Evolutionary conservation across 228 moss, liverwort and hornwort species (phyloP), one percentile per base, ranked within the genome.

Genomic region (Sphagnum fallax): DNA sequence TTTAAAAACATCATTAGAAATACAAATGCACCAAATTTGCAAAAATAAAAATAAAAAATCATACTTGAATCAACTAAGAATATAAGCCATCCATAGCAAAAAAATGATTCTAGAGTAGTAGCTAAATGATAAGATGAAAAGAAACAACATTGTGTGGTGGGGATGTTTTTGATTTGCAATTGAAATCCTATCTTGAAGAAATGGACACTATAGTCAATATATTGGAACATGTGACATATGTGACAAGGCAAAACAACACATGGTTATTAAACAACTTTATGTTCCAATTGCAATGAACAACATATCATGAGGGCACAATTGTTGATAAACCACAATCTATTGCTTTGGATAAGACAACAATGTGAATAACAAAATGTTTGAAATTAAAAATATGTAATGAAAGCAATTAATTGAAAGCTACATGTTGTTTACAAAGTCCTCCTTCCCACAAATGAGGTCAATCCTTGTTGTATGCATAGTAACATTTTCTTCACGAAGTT

Each of bases 381-480:
- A 32, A 0, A 32, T 32, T 0, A 32, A 32, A 32, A 32, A 32
- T 32, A 32, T 32, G 32, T 32, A 32, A 0, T 32, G 32, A 32
- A 32, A 32, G 1, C 32, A 32, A 32, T 32, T 32, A 32, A 32
- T 32, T 32, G 32, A 32, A 32, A 32, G 0, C 32, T 32, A 32
- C 32, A 32, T 1, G 32, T 80, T 87, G 72, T 74, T 85, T 57
- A 95, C 94, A 76, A 90, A 92, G 73, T 95, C 90, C 59, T 91
- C 88, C 59, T 70, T 80, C 65, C 94, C 94, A 63, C 74, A 73
- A 49, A 88, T 88, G 47, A 88, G 78, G 71, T 95, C 94, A 67
- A 95, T 87, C 72, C 90, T 88, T 62, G 90, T 90, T 73, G 88
- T 89, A 78, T 76, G 75, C 48, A 95, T 90, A 63, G 85, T 71